Evolutionary conservation across 2,329 filamentous ascomycete genomes (phyloP), one percentile per base, ranked within the genome.

Genomic region (Juglanconis sp.): DNA sequence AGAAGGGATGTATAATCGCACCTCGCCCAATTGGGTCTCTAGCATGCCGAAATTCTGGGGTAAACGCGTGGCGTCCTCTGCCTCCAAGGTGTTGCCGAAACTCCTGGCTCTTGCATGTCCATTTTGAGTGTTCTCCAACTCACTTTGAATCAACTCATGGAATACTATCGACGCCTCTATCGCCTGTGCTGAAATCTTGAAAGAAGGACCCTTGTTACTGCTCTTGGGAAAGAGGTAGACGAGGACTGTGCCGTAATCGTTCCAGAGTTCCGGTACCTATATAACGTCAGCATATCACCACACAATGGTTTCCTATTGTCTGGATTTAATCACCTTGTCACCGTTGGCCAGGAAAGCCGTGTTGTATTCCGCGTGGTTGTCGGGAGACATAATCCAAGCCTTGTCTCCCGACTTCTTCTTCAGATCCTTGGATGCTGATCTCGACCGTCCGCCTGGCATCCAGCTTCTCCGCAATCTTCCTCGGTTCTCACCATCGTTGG

Each of bases 231-330:
- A 81, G 4, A 89, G 72, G 65, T 85, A 85, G 24, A 89, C 78
- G 54, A 78, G 75, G 31, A 87, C 79, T 62, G 80, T 80, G 44
- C 83, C 85, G 55, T 71, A 74, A 57, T 87, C 84, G 64, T 86
- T 83, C 87, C 87, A 89, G 24, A 89, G 72, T 69, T 89, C 87
- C 1, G 86, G 84, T 4, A 88, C 82, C 84, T 87, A 60, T 11
- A 58, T 56, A 63, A 36, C 38, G 63, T 64, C 30, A 56, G 57
- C 44, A 56, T 56, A 42, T 44, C 38, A 36, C 35, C 24, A 24
- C 15, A 15, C 17, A 5, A 36, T 32, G 11, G 5, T 15, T 42
- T 15, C 40, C 40, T 11, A 10, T 13, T 42, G 8, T 15, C 5
- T 2, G 46, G 46, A 10, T 30, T 17, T 54, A 61, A 68, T 65